Evolutionary conservation across 495 filamentous ascomycete genomes (phyloP).

Genomic region (Penicillium steckii): DNA sequence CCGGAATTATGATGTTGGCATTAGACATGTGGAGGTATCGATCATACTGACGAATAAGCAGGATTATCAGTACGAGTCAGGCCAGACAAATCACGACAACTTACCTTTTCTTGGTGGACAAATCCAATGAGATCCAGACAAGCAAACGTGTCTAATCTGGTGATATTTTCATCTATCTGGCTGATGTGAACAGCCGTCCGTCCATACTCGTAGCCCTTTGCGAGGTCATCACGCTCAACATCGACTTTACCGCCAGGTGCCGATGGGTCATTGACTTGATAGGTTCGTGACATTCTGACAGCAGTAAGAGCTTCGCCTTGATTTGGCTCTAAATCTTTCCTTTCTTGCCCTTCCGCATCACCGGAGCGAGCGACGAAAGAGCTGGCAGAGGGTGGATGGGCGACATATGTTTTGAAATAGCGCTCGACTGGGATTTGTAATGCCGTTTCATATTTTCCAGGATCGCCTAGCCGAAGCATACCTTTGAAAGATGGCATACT

Average conservation of each 20-base stretch:
- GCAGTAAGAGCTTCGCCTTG: conserved; percentile 49
- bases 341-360: conserved; percentile 39
- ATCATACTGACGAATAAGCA: conserved; percentile 60
- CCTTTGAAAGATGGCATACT: conserved; percentile 80
- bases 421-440: conserved; percentile 84
- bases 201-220: conserved; percentile 93
- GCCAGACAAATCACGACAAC: background rate
- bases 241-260: conserved; percentile 80
- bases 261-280: conserved; percentile 72
- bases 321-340: conserved; percentile 32
- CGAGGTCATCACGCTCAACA: conserved; percentile 78
- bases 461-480: conserved; percentile 75
- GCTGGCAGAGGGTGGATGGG: conserved; percentile 70
- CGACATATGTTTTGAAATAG: conserved; percentile 79
- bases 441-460: conserved; percentile 69
- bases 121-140: conserved; percentile 85
- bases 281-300: conserved; percentile 72
- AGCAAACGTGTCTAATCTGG: conserved; percentile 72
- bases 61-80: background rate
- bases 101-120: conserved; percentile 68
- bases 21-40: conserved; percentile 83
- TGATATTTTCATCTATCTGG: conserved; percentile 77
- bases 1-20: conserved; percentile 68
- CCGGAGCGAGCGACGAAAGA: conserved; percentile 61
- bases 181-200: conserved; percentile 87